Evolutionary conservation across 2,329 filamentous ascomycete species (phyloP), one percentile per base, ranked within the genome.

Genomic region (Polychaeton citri): DNA sequence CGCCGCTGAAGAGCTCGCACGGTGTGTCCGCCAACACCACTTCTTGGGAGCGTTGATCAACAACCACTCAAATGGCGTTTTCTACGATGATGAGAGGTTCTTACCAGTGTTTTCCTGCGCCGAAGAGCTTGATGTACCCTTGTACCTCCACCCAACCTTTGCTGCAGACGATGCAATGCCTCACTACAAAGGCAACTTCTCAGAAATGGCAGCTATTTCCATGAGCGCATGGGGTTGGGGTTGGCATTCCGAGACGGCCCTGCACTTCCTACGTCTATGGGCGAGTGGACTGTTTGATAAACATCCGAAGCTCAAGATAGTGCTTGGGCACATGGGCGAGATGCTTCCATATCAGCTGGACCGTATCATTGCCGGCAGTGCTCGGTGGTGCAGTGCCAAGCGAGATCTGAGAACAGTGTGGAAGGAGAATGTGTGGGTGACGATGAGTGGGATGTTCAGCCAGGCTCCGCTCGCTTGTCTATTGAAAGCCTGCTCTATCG

Each of bases 81-180:
- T 78, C 58, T 80, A 79, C 56, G 76, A 80, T 48, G 59, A 65
- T 6, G 62, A 68, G 0, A 65, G 71, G 40, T 81, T 69, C 64
- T 72, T 76, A 43, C 52, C 66, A 16, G 79, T 80, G 62, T 79
- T 75, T 75, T 49, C 62, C 9, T 68, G 66, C 0, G 64, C 68
- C 6, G 63, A 62, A 2, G 69, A 76, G 30, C 66, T 80, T 0
- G 71, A 78, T 38, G 74, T 78, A 0, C 74, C 75, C 0, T 64
- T 80, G 33, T 80, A 79, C 47, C 61, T 80, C 1, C 76, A 80
- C 51, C 76, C 74, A 0, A 61, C 69, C 33, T 48, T 49, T 31
- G 49, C 50, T 2, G 50, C 47, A 3, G 72, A 72, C 5, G 63
- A 61, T 13, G 64, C 74, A 37, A n/a, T n/a, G n/a, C n/a, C n/a